Percentiles rank a stretch among this genome's conserved stretches.
These are phyloP conservation scores for Setaria italica DNA, from an alignment of 202 grass and related monocot species.

Conservation along the genomic window DNA sequence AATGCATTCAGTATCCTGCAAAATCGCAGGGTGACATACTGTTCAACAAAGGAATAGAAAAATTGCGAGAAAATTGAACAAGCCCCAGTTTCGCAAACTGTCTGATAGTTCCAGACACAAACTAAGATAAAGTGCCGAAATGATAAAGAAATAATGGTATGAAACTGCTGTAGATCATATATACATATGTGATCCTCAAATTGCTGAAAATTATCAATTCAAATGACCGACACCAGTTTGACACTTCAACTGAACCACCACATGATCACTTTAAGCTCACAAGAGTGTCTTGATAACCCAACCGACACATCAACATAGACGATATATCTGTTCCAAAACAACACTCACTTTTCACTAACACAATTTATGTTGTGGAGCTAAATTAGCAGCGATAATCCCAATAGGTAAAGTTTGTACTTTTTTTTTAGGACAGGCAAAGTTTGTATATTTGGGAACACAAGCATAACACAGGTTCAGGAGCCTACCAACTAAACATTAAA, in stretches of 20 bases:
- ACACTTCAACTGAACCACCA: not conserved
- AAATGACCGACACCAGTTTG: constrained; percentile 1
- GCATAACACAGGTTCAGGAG: not conserved
- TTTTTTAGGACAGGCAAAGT: not conserved
- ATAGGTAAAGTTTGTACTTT: no score
- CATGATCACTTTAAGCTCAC: not conserved
- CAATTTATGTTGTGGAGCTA: not conserved
- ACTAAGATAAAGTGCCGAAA: not conserved
- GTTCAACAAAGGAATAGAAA: not conserved
- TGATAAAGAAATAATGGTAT: not conserved
- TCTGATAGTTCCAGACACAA: not conserved
- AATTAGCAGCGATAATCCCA: not conserved
- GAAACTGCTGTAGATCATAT: constrained; percentile 2
- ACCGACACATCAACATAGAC: not conserved
- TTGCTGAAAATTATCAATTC: not conserved
- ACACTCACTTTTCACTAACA: not conserved
- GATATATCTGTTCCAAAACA: not conserved
- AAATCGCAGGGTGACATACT: not conserved
- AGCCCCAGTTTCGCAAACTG: not conserved
- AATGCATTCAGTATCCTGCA: constrained; percentile 72
- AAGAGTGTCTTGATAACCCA: not conserved
- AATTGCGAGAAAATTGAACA: not conserved
- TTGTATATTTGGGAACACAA: not conserved
- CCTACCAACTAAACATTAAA: not conserved
- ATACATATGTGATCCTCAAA: not conserved